phyloP scores from a whole-genome alignment of 208 protist genomes.

The Wallacemonas sp. region DNA sequence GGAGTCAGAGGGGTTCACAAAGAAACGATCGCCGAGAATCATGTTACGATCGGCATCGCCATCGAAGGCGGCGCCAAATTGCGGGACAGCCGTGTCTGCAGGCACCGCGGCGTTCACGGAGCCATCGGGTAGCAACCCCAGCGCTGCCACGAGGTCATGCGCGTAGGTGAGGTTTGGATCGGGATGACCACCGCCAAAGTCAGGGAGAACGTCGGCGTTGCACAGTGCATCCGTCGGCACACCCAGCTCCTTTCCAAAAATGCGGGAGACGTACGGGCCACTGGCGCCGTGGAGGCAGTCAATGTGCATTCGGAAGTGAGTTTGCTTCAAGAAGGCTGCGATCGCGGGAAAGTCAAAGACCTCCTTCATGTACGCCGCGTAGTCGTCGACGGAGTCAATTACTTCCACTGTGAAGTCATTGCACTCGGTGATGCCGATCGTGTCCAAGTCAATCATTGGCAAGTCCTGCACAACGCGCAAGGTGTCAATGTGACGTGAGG shows the following conservation, averaged over 20 bases:
- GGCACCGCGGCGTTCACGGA: conserved; percentile 25
- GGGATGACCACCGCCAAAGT: conserved; percentile 97
- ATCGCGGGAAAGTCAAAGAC: conserved; percentile 96
- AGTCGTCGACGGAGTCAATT: conserved; percentile 91
- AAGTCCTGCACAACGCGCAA: conserved; percentile 54
- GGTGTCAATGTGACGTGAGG: conserved; percentile 74
- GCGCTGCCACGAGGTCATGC: conserved; percentile 85
- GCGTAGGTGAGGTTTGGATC: conserved; percentile 99
- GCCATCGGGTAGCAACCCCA: conserved; percentile 80
- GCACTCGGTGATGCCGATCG: conserved; percentile 35
- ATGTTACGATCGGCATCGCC: conserved; percentile 99
- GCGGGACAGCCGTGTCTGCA: conserved; percentile 35
- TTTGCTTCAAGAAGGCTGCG: conserved; percentile 54
- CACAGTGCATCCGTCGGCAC: conserved; percentile 46
- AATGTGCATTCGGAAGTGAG: conserved; percentile 89
- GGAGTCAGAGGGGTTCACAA: conserved; percentile 98
- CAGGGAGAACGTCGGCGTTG: conserved; percentile 63
- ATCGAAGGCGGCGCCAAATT: conserved; percentile 96
- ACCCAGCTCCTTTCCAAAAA: conserved; percentile 94
- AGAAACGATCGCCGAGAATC: conserved; percentile 95
- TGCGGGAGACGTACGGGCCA: conserved; percentile 92
- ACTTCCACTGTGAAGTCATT: conserved; percentile 83
- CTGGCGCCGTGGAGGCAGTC: conserved; percentile 96
- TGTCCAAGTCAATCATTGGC: conserved; percentile 59
- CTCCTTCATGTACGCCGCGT: conserved; percentile 87